Evolutionary conservation across 495 filamentous ascomycete species (phyloP), one percentile per base, ranked within the genome.

Genomic region (Staphylotrichum tortipilum): DNA sequence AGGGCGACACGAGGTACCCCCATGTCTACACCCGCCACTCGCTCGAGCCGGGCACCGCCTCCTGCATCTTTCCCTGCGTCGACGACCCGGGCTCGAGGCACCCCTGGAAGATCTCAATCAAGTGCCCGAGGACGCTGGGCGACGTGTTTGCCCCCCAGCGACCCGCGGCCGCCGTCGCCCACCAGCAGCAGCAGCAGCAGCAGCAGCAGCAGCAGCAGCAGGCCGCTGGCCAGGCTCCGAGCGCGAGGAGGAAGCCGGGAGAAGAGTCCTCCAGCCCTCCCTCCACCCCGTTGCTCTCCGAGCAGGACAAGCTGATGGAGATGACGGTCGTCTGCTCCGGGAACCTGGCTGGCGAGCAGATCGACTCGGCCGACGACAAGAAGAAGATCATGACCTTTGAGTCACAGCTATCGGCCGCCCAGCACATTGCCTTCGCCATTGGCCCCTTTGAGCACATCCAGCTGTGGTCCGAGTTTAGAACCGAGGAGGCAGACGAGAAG

Each of bases 381-480:
- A 88, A 85, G 60, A 95, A 92, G 62, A 88, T 82, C 7, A 83
- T 89, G 51, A 85, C 84, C 0, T 99, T 97, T 59, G 78, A 78
- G 23, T 80, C 80, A 48, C 68, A 75, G 30, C 79, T 79, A 30
- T 77, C 85, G 22, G 77, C 89, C 4, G 80, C 90, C 4, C 84
- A 88, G 45, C 89, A 97, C 60, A 81, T 99, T 56, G 88, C 88
- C 3, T 91, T 99, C 63, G 86, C 85, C 10, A 78, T 96, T 23
- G 92, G 94, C 0, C 92, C 94, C 12, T 99, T 99, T 62, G 89
- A 96, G 62, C 83, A 89, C 57, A 79, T 95, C 41, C 88, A 96
- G 59, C 70, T 99, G 8, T 83, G 64, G 53, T 69, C 87, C 7
- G 86, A 92, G 56, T 94, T 86, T 59, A 82, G 94, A 15, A 88